Evolutionary conservation across 2,329 filamentous ascomycete genomes (phyloP), one percentile per base, ranked within the genome.

Genomic region (Lizonia empirigonia): DNA sequence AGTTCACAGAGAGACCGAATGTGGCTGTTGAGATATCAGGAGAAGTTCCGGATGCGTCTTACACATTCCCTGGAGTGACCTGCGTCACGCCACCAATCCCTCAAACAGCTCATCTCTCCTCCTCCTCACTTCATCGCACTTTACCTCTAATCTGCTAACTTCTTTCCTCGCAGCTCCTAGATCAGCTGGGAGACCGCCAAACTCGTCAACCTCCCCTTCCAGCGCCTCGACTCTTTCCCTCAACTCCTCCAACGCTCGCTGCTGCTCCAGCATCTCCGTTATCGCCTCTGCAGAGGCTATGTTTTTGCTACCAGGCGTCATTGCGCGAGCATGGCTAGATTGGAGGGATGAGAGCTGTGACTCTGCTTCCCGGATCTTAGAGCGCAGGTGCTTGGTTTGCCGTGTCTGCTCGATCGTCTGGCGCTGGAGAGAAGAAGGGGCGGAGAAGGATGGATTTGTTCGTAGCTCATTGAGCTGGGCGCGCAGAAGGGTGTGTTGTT

Each of bases 41-140:
- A n/a, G 9, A 7, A 8, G n/a, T n/a, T 30, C 8, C 6, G n/a
- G 2, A 2, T 30, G 12, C 15, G 27, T 30, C 27, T 30, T 30
- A 6, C 6, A 8, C 15, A 15, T 7, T 15, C 15, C n/a, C 13
- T n/a, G 8, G 5, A 15, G 7, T 30, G 13, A 1, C 8, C 8
- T 7, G 44, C 51, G 59, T 48, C 38, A 37, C 34, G 85, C 84
- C 2, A 90, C 84, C 37, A 94, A 69, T 2, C 80, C 82, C 67
- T 93, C 90, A 68, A 96, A 95, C 46, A 90, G 78, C 23, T 76
- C 80, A 69, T 96, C 90, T 45, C 91, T 82, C 60, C 80, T 79
- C 57, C 79, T 78, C 22, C 81, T 85, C 42, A 90, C 74, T 8
- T 76, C 74, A 30, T 81, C 78, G 36, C 96, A 76, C 64, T 91